phyloP scores from a whole-genome alignment of 2,329 filamentous ascomycete species.

The Teratosphaeria epicoccoides region DNA sequence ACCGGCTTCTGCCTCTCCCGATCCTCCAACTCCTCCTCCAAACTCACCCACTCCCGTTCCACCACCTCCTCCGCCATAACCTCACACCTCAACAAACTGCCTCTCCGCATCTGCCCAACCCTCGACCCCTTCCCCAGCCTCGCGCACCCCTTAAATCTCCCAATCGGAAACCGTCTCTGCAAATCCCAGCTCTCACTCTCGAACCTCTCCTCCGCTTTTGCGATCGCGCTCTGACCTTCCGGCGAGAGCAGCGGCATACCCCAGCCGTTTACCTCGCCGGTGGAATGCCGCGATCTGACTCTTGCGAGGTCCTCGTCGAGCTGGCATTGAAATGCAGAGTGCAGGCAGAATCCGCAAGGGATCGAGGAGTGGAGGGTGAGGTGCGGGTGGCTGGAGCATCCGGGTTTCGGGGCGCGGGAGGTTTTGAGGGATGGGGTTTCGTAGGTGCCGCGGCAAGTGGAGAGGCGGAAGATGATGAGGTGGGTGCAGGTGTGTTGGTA shows the following conservation, averaged over 20 bases:
- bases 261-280: background rate
- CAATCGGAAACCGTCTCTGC: conserved; percentile 5
- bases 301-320: background rate
- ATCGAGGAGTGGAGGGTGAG: conserved; percentile 11
- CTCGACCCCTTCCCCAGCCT: conserved; percentile 9
- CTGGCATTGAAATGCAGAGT: background rate
- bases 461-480: conserved; percentile 18
- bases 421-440: conserved; percentile 6
- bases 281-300: background rate
- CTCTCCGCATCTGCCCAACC: background rate
- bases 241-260: background rate
- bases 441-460: conserved; percentile 26
- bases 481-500: conserved; percentile 27
- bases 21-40: conserved; percentile 11
- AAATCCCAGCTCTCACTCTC: conserved; percentile 3
- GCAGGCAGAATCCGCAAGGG: background rate
- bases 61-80: conserved; percentile 16
- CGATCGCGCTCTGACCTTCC: background rate
- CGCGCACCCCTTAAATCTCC: conserved; percentile 5
- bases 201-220: conserved; percentile 2
- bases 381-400: conserved; percentile 20
- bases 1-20: conserved; percentile 3
- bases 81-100: conserved; percentile 13
- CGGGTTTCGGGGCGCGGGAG: conserved; percentile 9
- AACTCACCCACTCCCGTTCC: conserved; percentile 1